phyloP scores from a whole-genome alignment of 2,329 filamentous ascomycete genomes.

The Dactylonectria estremocensis region DNA sequence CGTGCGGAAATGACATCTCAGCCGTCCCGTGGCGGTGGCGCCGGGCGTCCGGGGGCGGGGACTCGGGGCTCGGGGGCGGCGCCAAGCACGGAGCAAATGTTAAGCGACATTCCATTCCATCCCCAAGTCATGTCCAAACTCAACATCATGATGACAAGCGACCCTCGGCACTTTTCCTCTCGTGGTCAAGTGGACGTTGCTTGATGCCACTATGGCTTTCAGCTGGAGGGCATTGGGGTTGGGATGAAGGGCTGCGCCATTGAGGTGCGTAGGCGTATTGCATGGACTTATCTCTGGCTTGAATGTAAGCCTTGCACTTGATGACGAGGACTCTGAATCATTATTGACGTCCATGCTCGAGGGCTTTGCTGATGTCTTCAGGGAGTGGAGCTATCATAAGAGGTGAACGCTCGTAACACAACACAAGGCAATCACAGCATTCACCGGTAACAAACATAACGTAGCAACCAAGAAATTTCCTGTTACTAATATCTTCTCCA shows the following conservation, averaged over 20 bases:
- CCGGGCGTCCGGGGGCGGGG: not conserved
- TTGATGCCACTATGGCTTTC: too few relatives aligned
- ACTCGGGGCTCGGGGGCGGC: not conserved
- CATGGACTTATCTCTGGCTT: too few relatives aligned
- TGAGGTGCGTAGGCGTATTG: too few relatives aligned
- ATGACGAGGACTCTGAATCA: too few relatives aligned
- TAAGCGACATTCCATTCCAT: not conserved
- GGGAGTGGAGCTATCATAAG: too few relatives aligned
- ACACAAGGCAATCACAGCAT: not conserved
- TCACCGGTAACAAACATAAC: not conserved
- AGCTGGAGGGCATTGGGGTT: too few relatives aligned
- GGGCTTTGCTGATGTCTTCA: too few relatives aligned
- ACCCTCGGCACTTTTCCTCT: too few relatives aligned
- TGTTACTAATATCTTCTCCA: slow-evolving; percentile 2
- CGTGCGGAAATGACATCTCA: not conserved
- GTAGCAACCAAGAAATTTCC: not conserved
- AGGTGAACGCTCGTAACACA: not conserved
- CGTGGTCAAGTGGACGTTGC: too few relatives aligned
- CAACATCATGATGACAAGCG: not conserved
- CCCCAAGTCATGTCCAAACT: not conserved
- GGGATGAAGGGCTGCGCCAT: too few relatives aligned
- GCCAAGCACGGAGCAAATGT: not conserved
- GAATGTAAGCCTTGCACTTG: too few relatives aligned
- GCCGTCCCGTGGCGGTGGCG: not conserved
- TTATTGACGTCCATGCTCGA: too few relatives aligned